phyloP scores from a whole-genome alignment of 2,329 filamentous ascomycete species.

The Aspergillus ibericus region DNA sequence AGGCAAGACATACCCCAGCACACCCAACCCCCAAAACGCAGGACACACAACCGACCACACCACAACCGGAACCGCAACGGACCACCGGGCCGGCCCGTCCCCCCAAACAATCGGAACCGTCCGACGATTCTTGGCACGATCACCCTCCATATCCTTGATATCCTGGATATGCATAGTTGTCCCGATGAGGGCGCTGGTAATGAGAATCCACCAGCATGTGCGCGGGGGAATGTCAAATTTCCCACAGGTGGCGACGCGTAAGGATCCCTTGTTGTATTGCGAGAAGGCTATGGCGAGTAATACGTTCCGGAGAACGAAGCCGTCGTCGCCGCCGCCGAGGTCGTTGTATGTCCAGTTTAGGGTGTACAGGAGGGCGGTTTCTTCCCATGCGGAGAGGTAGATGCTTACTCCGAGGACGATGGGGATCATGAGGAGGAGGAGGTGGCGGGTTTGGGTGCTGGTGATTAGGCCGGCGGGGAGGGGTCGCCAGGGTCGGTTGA shows the following conservation, averaged over 20 bases:
- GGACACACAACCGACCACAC: neutral
- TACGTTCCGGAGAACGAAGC: neutral
- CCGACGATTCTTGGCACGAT: constrained; percentile 19
- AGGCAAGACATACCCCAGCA: neutral
- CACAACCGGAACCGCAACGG: neutral
- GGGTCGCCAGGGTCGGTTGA: constrained; percentile 45
- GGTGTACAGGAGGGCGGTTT: constrained; percentile 32
- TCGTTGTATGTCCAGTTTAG: constrained; percentile 48
- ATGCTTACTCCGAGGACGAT: constrained; percentile 20
- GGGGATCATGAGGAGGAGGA: constrained; percentile 28
- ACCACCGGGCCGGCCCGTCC: neutral
- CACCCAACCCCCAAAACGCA: neutral
- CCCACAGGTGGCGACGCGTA: neutral
- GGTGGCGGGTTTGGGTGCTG: constrained; percentile 13
- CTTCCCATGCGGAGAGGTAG: constrained; percentile 22
- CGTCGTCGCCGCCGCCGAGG: constrained; percentile 29
- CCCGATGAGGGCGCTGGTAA: constrained; percentile 22
- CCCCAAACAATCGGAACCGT: constrained; percentile 6
- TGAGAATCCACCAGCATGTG: neutral
- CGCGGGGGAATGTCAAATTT: neutral
- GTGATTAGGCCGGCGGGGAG: constrained; percentile 31
- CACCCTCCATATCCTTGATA: constrained; percentile 37
- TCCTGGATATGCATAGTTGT: constrained; percentile 43
- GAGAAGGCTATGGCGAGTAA: constrained; percentile 15
- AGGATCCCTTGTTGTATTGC: neutral